phyloP scores from a whole-genome alignment of 306 rosid genomes.

The Quillaja saponaria region DNA sequence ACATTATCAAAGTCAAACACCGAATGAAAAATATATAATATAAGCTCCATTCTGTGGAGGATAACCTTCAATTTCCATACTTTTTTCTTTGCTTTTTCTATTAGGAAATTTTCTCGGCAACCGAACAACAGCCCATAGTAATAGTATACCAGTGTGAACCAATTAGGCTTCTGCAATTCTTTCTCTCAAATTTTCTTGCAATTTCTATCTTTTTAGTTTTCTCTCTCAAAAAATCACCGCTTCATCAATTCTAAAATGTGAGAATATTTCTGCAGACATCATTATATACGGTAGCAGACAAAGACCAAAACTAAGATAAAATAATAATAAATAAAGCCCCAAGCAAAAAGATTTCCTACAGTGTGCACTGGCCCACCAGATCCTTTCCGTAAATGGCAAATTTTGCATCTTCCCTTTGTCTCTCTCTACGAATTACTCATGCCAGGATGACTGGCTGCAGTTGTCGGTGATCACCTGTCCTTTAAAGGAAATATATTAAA shows the following conservation, averaged over 20 bases:
- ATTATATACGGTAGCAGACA: neutral
- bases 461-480: too few relatives aligned
- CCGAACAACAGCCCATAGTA: neutral
- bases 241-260: too few relatives aligned
- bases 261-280: too few relatives aligned
- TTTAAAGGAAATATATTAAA: too few relatives aligned
- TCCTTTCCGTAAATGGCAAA: constrained; percentile 32
- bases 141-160: too few relatives aligned
- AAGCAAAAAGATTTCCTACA: neutral
- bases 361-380: constrained; percentile 36
- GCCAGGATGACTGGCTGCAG: too few relatives aligned
- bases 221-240: neutral
- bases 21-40: too few relatives aligned
- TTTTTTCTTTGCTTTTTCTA: neutral
- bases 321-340: neutral
- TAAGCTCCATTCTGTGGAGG: too few relatives aligned
- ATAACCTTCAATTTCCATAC: neutral
- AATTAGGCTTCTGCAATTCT: neutral
- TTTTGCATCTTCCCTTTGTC: neutral
- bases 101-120: constrained; percentile 15
- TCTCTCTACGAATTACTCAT: too few relatives aligned
- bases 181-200: neutral
- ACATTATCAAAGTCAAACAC: too few relatives aligned
- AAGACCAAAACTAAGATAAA: neutral
- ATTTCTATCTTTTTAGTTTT: too few relatives aligned